phyloP scores from a whole-genome alignment of 2,329 filamentous ascomycete species.

The Cladorrhinum sp. region DNA sequence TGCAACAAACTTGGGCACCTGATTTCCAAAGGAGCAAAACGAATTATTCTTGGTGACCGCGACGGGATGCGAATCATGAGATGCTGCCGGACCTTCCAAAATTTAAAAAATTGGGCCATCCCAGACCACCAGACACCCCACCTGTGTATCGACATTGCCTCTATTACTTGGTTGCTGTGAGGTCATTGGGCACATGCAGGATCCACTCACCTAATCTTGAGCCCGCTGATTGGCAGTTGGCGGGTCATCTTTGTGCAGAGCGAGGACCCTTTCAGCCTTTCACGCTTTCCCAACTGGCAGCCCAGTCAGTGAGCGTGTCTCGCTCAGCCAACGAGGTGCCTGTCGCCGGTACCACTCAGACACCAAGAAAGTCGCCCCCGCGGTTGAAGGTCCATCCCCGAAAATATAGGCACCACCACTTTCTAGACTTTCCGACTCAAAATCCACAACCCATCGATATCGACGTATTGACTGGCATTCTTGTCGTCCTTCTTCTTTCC shows the following conservation, averaged over 20 bases:
- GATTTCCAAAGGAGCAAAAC: no score
- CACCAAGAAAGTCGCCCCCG: neutral
- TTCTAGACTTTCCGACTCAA: neutral
- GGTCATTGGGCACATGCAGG: conserved; percentile 7
- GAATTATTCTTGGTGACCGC: no score
- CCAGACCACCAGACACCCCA: neutral
- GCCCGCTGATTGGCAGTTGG: neutral
- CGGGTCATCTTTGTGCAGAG: neutral
- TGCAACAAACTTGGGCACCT: no score
- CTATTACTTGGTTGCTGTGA: neutral
- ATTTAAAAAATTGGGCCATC: neutral
- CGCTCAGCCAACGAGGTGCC: neutral
- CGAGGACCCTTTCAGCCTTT: neutral
- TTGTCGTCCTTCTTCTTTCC: neutral
- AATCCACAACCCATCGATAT: neutral
- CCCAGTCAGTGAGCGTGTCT: neutral
- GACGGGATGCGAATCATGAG: no score
- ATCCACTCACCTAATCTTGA: neutral
- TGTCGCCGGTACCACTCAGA: neutral
- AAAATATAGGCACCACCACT: neutral
- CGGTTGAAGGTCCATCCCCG: neutral
- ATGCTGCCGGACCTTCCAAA: no score
- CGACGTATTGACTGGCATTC: neutral
- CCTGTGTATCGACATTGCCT: neutral
- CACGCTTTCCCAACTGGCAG: neutral